Percentiles rank a stretch among this genome's conserved stretches.
phyloP scores from a whole-genome alignment of 768 basidiomycete genomes.

The Psilocybe cyanescens region DNA sequence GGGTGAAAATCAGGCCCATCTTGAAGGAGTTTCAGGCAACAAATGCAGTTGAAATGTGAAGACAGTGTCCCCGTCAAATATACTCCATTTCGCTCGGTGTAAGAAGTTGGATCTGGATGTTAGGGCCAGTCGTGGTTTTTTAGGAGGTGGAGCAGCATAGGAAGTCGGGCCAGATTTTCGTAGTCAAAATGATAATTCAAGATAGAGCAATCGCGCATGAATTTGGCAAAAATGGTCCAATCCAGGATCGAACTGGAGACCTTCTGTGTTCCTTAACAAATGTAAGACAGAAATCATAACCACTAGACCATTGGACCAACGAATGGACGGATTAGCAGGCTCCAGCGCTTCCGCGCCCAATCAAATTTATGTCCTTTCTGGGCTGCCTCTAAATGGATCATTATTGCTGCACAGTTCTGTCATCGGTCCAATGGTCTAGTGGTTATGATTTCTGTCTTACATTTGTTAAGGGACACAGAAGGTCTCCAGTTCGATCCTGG shows the following conservation, averaged over 20 bases:
- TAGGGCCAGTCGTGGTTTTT: too few species aligned
- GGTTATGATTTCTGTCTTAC: constrained; percentile 59
- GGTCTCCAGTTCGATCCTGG: constrained; percentile 51
- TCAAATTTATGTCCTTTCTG: background rate
- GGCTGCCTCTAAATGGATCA: too few species aligned
- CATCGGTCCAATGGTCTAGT: constrained; percentile 59
- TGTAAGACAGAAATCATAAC: constrained; percentile 9
- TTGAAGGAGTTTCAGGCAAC: too few species aligned
- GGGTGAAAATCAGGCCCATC: too few species aligned
- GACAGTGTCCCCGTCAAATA: too few species aligned
- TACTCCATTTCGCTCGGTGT: too few species aligned
- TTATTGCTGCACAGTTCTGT: background rate
- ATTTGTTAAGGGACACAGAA: constrained; percentile 33
- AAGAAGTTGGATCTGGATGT: too few species aligned
- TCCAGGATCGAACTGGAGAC: constrained; percentile 9
- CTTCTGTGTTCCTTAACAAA: background rate
- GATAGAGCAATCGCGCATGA: too few species aligned
- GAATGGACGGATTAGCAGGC: background rate
- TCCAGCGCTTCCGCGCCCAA: background rate
- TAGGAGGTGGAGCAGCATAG: too few species aligned
- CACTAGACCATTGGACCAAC: constrained; percentile 7
- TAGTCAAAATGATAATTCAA: too few species aligned
- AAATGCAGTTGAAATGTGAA: too few species aligned
- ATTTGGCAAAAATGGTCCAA: background rate
- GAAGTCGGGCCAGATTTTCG: too few species aligned